Evolutionary conservation across 257 asterid species (phyloP).

Genomic region (Ballota nigra): DNA sequence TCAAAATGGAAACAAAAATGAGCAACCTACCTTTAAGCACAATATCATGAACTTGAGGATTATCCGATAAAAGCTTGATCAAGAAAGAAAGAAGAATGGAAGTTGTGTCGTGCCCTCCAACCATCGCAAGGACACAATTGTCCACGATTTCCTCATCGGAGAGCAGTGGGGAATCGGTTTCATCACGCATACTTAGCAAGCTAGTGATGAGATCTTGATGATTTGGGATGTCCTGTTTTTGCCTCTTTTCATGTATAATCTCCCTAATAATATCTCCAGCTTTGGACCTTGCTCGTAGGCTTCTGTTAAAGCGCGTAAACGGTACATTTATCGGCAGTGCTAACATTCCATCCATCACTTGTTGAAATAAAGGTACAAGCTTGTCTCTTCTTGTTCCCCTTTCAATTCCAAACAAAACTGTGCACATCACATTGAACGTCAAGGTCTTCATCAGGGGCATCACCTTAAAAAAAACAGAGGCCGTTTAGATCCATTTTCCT

Average conservation of each 20-base stretch:
- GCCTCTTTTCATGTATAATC: background rate
- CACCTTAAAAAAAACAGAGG: background rate
- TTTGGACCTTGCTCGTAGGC: background rate
- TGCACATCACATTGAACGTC: background rate
- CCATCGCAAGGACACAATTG: background rate
- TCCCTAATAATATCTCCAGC: background rate
- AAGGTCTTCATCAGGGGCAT: background rate
- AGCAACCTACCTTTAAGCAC: background rate
- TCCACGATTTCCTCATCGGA: background rate
- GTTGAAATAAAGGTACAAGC: background rate
- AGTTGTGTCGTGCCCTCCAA: background rate
- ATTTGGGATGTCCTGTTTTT: background rate
- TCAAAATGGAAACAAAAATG: background rate
- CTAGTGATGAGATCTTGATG: background rate
- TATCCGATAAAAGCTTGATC: background rate
- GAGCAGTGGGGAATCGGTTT: background rate
- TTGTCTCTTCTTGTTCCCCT: background rate
- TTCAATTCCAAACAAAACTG: background rate
- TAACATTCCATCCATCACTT: background rate
- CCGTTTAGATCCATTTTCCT: no score
- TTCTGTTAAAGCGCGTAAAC: background rate
- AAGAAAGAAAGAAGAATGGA: background rate
- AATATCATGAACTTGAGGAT: background rate
- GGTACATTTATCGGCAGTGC: background rate
- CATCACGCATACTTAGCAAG: background rate